Evolutionary conservation across 2,329 filamentous ascomycete species (phyloP).

Genomic region (Fusarium avenaceum): DNA sequence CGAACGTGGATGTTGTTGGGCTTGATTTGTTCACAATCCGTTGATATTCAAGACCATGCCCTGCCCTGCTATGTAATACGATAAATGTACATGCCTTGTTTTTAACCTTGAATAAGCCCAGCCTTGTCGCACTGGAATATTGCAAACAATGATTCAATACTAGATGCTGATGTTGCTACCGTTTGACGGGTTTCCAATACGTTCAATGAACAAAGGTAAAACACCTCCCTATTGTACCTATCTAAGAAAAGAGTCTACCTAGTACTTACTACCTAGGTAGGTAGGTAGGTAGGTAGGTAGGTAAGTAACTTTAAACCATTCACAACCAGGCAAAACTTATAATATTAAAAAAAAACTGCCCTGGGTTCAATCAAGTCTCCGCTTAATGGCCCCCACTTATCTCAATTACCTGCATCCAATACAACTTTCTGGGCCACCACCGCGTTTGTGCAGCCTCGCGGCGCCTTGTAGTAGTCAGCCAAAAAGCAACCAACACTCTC

Average conservation of each 20-base stretch:
- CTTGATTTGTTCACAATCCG: constrained; percentile 5
- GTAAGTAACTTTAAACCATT: too few relatives aligned
- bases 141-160: constrained; percentile 11
- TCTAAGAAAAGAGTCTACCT: too few relatives aligned
- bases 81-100: constrained; percentile 15
- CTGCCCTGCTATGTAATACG: constrained; percentile 17
- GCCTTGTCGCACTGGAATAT: constrained; percentile 6
- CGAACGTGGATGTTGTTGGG: neutral
- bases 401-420: constrained; percentile 12
- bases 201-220: too few relatives aligned
- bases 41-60: constrained; percentile 11
- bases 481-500: constrained; percentile 22
- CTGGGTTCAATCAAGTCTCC: neutral
- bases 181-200: too few relatives aligned
- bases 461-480: constrained; percentile 34
- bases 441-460: constrained; percentile 44
- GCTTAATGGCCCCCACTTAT: constrained; percentile 16
- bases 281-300: too few relatives aligned
- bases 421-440: constrained; percentile 30
- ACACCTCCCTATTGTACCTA: too few relatives aligned
- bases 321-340: neutral
- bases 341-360: neutral
- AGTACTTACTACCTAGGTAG: too few relatives aligned
- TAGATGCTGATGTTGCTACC: too few relatives aligned
- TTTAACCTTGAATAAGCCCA: constrained; percentile 21